Conservation (phyloP, 2,329 filamentous ascomycete genomes). For the Xylariales sp. region DNA sequence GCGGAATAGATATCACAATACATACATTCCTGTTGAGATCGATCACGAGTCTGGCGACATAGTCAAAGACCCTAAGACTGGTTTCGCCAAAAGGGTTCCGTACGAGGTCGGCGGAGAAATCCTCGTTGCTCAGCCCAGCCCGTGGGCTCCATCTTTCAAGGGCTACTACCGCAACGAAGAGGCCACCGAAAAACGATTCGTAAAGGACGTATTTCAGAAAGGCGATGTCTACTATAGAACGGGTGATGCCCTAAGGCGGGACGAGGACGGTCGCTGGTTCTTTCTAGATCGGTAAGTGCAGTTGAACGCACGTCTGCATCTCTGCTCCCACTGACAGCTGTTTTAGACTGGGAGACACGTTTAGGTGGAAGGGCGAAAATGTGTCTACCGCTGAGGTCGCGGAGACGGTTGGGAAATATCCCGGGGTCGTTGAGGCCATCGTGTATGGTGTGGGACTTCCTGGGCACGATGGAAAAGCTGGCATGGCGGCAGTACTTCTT, state of each 20-base stretch:
- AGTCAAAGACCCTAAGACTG: constrained; percentile 60
- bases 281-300: constrained; percentile 54
- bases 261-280: constrained; percentile 61
- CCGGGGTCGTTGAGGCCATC: constrained; percentile 60
- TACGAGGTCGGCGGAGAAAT: constrained; percentile 74
- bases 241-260: constrained; percentile 61
- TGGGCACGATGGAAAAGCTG: constrained; percentile 63
- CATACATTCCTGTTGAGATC: constrained; percentile 62
- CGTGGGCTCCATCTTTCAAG: constrained; percentile 53
- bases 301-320: constrained; percentile 23
- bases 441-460: constrained; percentile 66
- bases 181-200: constrained; percentile 63
- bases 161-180: constrained; percentile 65
- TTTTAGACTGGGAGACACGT: constrained; percentile 64
- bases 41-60: constrained; percentile 67
- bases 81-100: constrained; percentile 58
- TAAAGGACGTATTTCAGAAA: constrained; percentile 59
- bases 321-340: constrained; percentile 2
- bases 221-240: constrained; percentile 67
- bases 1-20: constrained; percentile 46
- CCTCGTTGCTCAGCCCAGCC: constrained; percentile 51
- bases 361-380: constrained; percentile 70
- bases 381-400: constrained; percentile 65
- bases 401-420: constrained; percentile 55
- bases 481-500: constrained; percentile 58